Percentiles rank a stretch among this genome's conserved stretches.
Conservation (phyloP, 352 stramenopile species). For the Phytophthora pseudosyringae region DNA sequence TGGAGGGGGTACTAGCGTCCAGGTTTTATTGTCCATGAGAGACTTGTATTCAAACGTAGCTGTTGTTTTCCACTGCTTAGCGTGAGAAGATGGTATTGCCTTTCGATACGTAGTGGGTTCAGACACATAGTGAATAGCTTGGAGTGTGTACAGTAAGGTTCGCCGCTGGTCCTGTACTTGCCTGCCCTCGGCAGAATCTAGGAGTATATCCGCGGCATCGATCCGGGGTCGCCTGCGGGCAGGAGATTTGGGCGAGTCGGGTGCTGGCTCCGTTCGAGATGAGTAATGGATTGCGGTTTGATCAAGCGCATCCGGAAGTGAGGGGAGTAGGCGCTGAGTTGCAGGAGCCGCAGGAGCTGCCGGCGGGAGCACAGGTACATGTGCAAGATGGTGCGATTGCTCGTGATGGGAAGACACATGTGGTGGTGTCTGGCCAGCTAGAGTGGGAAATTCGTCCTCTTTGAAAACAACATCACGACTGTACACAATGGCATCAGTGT, state of each 20-base stretch:
- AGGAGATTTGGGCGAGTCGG: too few relatives aligned
- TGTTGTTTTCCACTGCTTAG: constrained; percentile 9
- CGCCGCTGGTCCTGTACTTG: too few relatives aligned
- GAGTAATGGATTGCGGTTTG: not conserved
- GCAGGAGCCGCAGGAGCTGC: not conserved
- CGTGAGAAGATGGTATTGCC: constrained; percentile 2
- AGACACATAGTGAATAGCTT: constrained; percentile 3
- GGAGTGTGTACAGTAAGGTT: too few relatives aligned
- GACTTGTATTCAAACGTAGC: constrained; percentile 2
- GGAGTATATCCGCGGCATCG: too few relatives aligned
- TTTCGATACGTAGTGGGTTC: constrained; percentile 10
- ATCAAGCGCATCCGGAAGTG: not conserved
- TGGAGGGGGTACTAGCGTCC: not conserved
- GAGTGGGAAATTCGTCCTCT: not conserved
- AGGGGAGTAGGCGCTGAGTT: not conserved
- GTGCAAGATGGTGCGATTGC: not conserved
- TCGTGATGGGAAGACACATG: not conserved
- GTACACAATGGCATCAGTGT: constrained; percentile 8
- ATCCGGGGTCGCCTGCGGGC: too few relatives aligned
- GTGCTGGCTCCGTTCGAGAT: too few relatives aligned
- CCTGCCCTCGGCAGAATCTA: too few relatives aligned
- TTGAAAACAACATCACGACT: constrained; percentile 17
- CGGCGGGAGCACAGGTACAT: not conserved
- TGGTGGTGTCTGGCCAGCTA: not conserved
- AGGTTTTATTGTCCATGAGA: constrained; percentile 7